Base-by-base conservation (phyloP, 2,329 filamentous ascomycete species). In the Cordyceps cateniannulata region DNA sequence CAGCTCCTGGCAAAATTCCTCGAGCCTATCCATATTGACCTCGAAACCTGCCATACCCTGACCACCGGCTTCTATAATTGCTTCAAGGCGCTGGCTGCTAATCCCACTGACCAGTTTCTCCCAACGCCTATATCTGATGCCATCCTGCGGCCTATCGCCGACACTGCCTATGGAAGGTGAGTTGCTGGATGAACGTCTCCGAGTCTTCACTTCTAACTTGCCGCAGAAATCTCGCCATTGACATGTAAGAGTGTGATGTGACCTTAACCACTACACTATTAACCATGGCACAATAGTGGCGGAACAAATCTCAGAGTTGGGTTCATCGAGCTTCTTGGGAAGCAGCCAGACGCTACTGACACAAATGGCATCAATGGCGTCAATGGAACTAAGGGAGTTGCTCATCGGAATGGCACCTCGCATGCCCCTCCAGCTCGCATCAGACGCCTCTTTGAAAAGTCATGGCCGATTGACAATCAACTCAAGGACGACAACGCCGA, bases 401-500 rank as follows among this genome's bases (percentile, higher is more conserved):
- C 48, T 3, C 48, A 25, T 55, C 24, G 57, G 61, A 59, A 56
- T 32, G 51, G 44, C 10, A 22, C 40, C 9, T 53, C 27, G 7
- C 32, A 55, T 20, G 44, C 50, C 9, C 60, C 47, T 5, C 62
- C 68, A n/a, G 45, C 68, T 24, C 79, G 79, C 48, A 76, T 88
- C 35, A 78, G 78, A 40, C 79, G 86, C 51, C 81, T 83, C 5
- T 74, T 90, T 60, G 89, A 92, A 70, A 86, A 81, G 65, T 84
- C 83, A 59, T 92, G 89, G 88, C 84, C 88, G 8, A 93, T 93
- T 66, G 82, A 82, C 52, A 85, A 91, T 47, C 83, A 87, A 59
- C 74, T 92, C 64, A 91, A 91, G 69, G 84, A 83, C 71, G 85
- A 91, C 66, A 87, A 92, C 64, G 85, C 88, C 1, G 85, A 91